phyloP scores from a whole-genome alignment of 2,329 filamentous ascomycete genomes.

The Uncinocarpus reesii region DNA sequence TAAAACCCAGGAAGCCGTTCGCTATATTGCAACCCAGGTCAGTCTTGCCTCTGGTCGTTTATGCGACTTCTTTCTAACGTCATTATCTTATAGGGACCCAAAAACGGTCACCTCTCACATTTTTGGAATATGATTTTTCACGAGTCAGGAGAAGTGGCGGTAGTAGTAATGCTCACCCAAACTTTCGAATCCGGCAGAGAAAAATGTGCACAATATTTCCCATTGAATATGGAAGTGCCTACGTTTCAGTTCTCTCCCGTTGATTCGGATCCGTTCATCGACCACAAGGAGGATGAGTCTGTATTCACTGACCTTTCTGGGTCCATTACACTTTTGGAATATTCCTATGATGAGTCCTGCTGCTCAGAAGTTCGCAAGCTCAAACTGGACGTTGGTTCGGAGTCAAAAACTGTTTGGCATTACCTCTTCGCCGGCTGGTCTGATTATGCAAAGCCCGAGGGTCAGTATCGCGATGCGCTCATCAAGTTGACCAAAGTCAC shows the following conservation, averaged over 20 bases:
- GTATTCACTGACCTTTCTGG: conserved; percentile 47
- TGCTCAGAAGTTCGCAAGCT: conserved; percentile 66
- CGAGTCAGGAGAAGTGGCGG: conserved; percentile 61
- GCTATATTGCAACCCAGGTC: conserved; percentile 83
- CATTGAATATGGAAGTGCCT: conserved; percentile 45
- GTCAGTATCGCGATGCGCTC: conserved; percentile 42
- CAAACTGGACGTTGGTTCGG: conserved; percentile 37
- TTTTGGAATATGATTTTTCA: conserved; percentile 95
- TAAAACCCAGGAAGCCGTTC: conserved; percentile 38
- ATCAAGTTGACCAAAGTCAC: conserved; percentile 43
- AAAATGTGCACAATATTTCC: conserved; percentile 88
- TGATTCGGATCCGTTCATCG: conserved; percentile 32
- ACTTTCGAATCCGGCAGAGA: conserved; percentile 66
- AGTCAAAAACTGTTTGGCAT: conserved; percentile 65
- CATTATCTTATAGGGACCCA: conserved; percentile 54
- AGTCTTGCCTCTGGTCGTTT: conserved; percentile 7
- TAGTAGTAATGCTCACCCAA: conserved; percentile 91
- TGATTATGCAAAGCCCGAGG: conserved; percentile 71
- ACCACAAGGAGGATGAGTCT: conserved; percentile 53
- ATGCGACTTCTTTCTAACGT: background rate
- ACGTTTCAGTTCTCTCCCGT: conserved; percentile 36
- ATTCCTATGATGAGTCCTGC: conserved; percentile 46
- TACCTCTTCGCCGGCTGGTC: conserved; percentile 81
- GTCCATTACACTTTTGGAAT: conserved; percentile 48
- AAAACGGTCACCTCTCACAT: conserved; percentile 61